Conservation (phyloP, 495 filamentous ascomycete species). For the Trichocladium antarcticum region DNA sequence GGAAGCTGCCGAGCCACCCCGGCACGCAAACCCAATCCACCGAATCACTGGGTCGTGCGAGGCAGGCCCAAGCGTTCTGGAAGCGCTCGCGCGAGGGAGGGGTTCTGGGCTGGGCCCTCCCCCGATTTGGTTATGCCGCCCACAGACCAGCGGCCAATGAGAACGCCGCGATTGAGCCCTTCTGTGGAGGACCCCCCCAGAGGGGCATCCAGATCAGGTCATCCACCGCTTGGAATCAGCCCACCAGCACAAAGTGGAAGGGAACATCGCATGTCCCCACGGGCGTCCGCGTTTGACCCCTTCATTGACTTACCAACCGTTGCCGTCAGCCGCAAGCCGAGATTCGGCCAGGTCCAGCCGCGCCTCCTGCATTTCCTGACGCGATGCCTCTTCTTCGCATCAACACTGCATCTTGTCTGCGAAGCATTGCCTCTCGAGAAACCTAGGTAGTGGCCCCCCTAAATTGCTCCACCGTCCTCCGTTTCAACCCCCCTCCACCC, state of each 20-base stretch:
- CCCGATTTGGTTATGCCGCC: constrained; percentile 13
- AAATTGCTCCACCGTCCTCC: no score
- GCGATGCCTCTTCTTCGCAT: neutral
- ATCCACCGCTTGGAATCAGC: constrained; percentile 25
- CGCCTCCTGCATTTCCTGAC: no score
- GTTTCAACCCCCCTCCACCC: neutral
- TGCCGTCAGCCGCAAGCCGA: no score
- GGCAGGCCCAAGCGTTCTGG: constrained; percentile 5
- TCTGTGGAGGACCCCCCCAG: constrained; percentile 2
- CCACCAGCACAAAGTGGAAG: constrained; percentile 14
- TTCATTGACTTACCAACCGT: no score
- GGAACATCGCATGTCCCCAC: constrained; percentile 16
- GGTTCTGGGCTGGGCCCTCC: constrained; percentile 13
- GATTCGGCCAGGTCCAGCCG: no score
- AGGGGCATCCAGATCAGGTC: constrained; percentile 20
- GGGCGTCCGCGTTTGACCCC: constrained; percentile 8
- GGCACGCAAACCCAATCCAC: neutral
- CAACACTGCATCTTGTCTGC: neutral
- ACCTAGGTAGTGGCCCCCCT: no score
- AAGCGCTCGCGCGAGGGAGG: constrained; percentile 16
- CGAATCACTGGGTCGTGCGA: constrained; percentile 12
- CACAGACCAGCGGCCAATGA: constrained; percentile 12
- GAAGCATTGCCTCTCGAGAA: neutral
- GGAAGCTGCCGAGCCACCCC: neutral
- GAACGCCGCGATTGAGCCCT: neutral